These are phyloP conservation scores for Aspergillus flavus DNA, from an alignment of 2,329 filamentous ascomycete species.

Conservation along the genomic window DNA sequence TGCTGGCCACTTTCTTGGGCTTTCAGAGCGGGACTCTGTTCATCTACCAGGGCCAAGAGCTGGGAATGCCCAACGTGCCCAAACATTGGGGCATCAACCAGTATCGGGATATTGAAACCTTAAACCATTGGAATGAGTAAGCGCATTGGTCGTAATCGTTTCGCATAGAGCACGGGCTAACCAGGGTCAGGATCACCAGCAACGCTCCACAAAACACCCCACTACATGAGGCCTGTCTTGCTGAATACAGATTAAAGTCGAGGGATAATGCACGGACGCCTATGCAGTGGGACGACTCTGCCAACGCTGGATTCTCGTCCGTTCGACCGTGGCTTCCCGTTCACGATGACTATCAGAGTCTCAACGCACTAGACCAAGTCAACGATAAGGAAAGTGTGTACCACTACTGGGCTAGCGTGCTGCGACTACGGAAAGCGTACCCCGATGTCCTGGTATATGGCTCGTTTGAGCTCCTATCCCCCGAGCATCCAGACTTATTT, in stretches of 20 bases:
- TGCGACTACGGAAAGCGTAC: conserved; percentile 8
- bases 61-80: conserved; percentile 67
- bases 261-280: conserved; percentile 4
- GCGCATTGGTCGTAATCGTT: background rate
- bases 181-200: background rate
- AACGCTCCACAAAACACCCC: background rate
- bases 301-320: conserved; percentile 3
- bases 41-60: conserved; percentile 68
- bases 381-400: conserved; percentile 9
- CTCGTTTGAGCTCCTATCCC: conserved; percentile 5
- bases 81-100: conserved; percentile 42
- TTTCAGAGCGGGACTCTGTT: conserved; percentile 64
- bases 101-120: conserved; percentile 55
- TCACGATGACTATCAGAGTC: background rate
- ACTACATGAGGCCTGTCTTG: background rate
- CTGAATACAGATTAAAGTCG: conserved; percentile 3
- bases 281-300: background rate
- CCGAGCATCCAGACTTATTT: conserved; percentile 5
- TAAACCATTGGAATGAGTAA: conserved; percentile 57
- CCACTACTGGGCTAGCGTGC: conserved; percentile 5
- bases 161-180: background rate
- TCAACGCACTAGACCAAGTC: conserved; percentile 7
- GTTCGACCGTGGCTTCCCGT: background rate
- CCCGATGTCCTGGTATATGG: conserved; percentile 8
- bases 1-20: conserved; percentile 60